Evolutionary conservation across 352 stramenopile species (phyloP).

Genomic region (Pythium apleroticum): DNA sequence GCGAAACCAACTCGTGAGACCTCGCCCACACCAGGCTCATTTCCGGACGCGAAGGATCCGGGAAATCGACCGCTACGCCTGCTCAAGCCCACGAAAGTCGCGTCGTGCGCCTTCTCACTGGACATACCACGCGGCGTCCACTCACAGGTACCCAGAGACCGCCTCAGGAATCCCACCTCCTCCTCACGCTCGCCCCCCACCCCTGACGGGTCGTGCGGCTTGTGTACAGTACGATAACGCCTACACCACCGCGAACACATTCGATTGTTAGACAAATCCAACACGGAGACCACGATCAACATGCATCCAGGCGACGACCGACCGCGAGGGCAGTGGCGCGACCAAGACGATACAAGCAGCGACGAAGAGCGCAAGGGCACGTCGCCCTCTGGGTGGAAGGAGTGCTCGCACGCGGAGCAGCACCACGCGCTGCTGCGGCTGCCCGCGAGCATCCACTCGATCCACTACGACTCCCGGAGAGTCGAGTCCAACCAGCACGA

Average conservation of each 20-base stretch:
- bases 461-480: constrained; percentile 17
- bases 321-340: constrained; percentile 3
- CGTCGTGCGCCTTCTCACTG: constrained; percentile 7
- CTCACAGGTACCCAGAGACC: background rate
- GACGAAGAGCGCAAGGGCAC: constrained; percentile 13
- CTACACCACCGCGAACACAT: background rate
- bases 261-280: constrained; percentile 1
- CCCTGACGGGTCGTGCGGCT: background rate
- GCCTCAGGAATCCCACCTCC: constrained; percentile 4
- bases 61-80: constrained; percentile 7
- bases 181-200: background rate
- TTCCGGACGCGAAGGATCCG: constrained; percentile 19
- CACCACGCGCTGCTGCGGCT: constrained; percentile 9
- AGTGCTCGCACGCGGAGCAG: constrained; percentile 2
- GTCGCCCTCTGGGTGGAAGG: constrained; percentile 14
- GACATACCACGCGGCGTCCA: constrained; percentile 11
- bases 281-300: background rate
- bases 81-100: constrained; percentile 21
- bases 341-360: background rate
- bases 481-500: constrained; percentile 15
- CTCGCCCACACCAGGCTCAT: background rate
- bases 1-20: constrained; percentile 3
- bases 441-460: constrained; percentile 8
- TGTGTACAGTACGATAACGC: background rate
- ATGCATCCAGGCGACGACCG: constrained; percentile 17